These are phyloP conservation scores for Beta macrorhiza DNA, from an alignment of 179 eudicot species.

Conservation along the genomic window DNA sequence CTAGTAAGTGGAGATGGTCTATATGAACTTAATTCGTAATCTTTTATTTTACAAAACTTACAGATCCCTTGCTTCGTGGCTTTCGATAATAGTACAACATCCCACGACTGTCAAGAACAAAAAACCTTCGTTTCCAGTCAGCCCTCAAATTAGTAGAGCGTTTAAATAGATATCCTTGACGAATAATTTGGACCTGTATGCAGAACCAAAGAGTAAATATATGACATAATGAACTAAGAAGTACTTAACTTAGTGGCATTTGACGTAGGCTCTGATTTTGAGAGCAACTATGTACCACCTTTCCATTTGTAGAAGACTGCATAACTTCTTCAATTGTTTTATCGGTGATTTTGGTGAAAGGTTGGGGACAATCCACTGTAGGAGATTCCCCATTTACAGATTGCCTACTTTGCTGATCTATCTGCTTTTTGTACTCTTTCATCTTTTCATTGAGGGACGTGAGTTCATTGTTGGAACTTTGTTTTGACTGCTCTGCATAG, in stretches of 20 bases:
- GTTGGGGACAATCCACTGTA: conserved; percentile 42
- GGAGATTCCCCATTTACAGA: conserved; percentile 43
- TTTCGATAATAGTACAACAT: conserved; percentile 88
- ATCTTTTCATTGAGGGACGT: conserved; percentile 72
- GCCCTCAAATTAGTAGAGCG: conserved; percentile 86
- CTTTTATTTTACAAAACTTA: conserved; percentile 38
- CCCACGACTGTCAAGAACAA: conserved; percentile 86
- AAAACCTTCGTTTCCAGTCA: conserved; percentile 86
- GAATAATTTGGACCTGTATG: conserved; percentile 75
- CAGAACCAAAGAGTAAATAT: conserved; percentile 1
- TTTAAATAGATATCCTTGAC: conserved; percentile 84
- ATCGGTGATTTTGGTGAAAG: conserved; percentile 54
- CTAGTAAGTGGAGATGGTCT: neutral
- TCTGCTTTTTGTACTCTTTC: conserved; percentile 66
- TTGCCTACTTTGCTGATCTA: conserved; percentile 59
- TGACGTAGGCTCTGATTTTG: conserved; percentile 2
- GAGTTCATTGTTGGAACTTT: conserved; percentile 59
- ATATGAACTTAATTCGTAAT: conserved; percentile 12
- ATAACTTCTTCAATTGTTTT: conserved; percentile 73
- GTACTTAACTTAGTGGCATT: neutral
- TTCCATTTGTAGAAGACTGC: conserved; percentile 81
- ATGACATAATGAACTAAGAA: conserved; percentile 3
- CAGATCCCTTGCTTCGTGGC: conserved; percentile 64
- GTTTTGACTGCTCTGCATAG: conserved; percentile 65
- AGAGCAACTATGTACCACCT: conserved; percentile 44